Conservation (phyloP, 1,284 basidiomycete genomes). For the Apiotrichum mycotoxinovorans region DNA sequence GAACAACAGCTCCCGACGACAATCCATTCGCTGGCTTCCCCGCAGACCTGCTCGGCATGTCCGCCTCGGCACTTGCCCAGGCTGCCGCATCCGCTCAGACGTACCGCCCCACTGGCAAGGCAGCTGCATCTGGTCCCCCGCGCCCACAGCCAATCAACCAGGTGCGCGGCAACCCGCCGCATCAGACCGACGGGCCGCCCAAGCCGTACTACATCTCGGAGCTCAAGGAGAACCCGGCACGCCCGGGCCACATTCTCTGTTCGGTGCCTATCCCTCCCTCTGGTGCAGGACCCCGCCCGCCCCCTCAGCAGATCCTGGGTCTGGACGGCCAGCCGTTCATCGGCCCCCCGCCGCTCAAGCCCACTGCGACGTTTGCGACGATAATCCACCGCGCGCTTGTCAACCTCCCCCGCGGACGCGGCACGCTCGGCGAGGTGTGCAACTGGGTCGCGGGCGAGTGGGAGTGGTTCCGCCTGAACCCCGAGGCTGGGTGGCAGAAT, state of each 20-base stretch:
- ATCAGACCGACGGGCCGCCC: constrained; percentile 25
- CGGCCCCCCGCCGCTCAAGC: constrained; percentile 48
- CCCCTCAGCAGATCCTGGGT: constrained; percentile 44
- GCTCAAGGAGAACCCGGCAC: constrained; percentile 40
- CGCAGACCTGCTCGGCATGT: not conserved
- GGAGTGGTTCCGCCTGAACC: constrained; percentile 82
- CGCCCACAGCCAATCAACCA: constrained; percentile 10
- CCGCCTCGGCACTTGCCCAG: not conserved
- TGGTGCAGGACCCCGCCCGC: constrained; percentile 44
- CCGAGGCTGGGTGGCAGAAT: constrained; percentile 83
- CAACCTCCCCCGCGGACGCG: constrained; percentile 61
- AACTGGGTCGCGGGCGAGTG: constrained; percentile 83
- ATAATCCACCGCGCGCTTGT: constrained; percentile 48
- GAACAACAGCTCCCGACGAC: not conserved
- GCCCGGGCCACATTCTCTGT: constrained; percentile 45
- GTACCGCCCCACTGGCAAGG: not conserved
- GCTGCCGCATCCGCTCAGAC: constrained; percentile 1
- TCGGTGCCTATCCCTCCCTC: constrained; percentile 47
- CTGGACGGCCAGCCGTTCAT: constrained; percentile 48
- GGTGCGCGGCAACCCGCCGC: constrained; percentile 9
- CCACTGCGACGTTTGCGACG: constrained; percentile 47
- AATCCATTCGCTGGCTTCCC: not conserved
- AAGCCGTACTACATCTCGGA: constrained; percentile 44
- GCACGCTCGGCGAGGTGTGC: constrained; percentile 86
- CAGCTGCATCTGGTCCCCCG: not conserved